These are phyloP conservation scores for Paecilomyces fulvus DNA, from an alignment of 2,329 filamentous ascomycete species.

Conservation along the genomic window DNA sequence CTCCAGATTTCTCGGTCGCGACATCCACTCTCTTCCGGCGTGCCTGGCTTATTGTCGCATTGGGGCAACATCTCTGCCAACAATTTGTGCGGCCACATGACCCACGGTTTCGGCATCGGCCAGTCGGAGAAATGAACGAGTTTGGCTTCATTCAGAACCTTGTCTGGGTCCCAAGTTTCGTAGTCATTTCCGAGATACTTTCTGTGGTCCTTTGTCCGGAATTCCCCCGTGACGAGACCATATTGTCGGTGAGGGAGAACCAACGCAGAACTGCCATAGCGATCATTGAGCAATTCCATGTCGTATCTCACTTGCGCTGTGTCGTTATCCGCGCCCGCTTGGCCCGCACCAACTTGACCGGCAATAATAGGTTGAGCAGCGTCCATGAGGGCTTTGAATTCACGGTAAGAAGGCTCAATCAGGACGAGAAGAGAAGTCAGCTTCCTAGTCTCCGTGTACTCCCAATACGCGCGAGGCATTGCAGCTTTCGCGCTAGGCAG, in stretches of 20 bases:
- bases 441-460: slow-evolving; percentile 43
- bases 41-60: slow-evolving; percentile 27
- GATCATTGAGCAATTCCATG: slow-evolving; percentile 59
- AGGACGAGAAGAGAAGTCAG: slow-evolving; percentile 57
- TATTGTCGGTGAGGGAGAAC: slow-evolving; percentile 58
- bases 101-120: slow-evolving; percentile 60
- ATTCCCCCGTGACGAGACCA: slow-evolving; percentile 55
- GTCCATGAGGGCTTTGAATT: slow-evolving; percentile 31
- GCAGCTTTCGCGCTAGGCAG: slow-evolving; percentile 53
- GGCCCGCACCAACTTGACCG: slow-evolving; percentile 15
- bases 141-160: slow-evolving; percentile 51
- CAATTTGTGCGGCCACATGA: slow-evolving; percentile 32
- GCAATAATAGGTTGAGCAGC: slow-evolving; percentile 15
- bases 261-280: slow-evolving; percentile 51
- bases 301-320: slow-evolving; percentile 39
- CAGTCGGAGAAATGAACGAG: slow-evolving; percentile 65
- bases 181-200: slow-evolving; percentile 43
- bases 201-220: slow-evolving; percentile 46
- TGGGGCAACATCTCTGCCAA: slow-evolving; percentile 24
- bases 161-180: slow-evolving; percentile 52
- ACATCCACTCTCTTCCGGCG: slow-evolving; percentile 27
- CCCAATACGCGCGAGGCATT: slow-evolving; percentile 66
- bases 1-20: slow-evolving; percentile 30
- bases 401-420: slow-evolving; percentile 48
- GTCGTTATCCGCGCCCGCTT: slow-evolving; percentile 7